A percentile compares a stretch with the other conserved stretches of the same genome.
These are phyloP conservation scores for Saccharomycopsis guyanensis DNA, from an alignment of 805 yeast species.

Conservation along the genomic window DNA sequence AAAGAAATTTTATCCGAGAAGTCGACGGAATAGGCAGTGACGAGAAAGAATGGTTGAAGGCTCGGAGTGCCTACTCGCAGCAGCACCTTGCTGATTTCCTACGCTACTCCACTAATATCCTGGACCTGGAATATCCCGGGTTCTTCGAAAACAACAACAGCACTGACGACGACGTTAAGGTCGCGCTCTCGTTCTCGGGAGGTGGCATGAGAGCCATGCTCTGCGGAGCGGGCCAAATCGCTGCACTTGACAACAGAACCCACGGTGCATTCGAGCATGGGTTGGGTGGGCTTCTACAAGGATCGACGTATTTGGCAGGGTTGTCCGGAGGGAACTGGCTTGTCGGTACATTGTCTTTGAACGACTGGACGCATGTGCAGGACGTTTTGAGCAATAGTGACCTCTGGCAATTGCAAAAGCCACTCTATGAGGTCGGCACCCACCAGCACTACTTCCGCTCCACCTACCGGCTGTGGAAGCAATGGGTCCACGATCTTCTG, in stretches of 20 bases:
- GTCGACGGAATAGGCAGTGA: slow-evolving; percentile 33
- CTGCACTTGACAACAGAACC: slow-evolving; percentile 74
- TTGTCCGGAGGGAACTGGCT: slow-evolving; percentile 87
- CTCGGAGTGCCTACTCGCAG: slow-evolving; percentile 39
- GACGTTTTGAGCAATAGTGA: slow-evolving; percentile 36
- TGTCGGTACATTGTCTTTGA: slow-evolving; percentile 56
- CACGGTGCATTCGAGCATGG: slow-evolving; percentile 44
- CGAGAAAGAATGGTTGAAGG: slow-evolving; percentile 47
- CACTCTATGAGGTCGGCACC: slow-evolving; percentile 60
- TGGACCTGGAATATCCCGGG: slow-evolving; percentile 21
- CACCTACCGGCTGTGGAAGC: slow-evolving; percentile 27
- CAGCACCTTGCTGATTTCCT: slow-evolving; percentile 40
- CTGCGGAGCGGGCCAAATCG: slow-evolving; percentile 72
- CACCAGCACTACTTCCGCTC: slow-evolving; percentile 45
- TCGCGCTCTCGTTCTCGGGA: slow-evolving; percentile 67
- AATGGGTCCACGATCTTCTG: slow-evolving; percentile 36
- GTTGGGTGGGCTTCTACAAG: slow-evolving; percentile 67
- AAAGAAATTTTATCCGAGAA: slow-evolving; percentile 33
- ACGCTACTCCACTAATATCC: slow-evolving; percentile 25
- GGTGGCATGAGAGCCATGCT: slow-evolving; percentile 91
- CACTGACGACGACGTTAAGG: slow-evolving; percentile 31
- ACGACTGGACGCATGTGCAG: slow-evolving; percentile 67
- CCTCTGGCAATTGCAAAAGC: slow-evolving; percentile 28
- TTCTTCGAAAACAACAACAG: slow-evolving; percentile 19
- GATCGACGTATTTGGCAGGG: slow-evolving; percentile 66